Conservation (phyloP, 2,329 filamentous ascomycete genomes). For the Phialemoniopsis sp. region DNA sequence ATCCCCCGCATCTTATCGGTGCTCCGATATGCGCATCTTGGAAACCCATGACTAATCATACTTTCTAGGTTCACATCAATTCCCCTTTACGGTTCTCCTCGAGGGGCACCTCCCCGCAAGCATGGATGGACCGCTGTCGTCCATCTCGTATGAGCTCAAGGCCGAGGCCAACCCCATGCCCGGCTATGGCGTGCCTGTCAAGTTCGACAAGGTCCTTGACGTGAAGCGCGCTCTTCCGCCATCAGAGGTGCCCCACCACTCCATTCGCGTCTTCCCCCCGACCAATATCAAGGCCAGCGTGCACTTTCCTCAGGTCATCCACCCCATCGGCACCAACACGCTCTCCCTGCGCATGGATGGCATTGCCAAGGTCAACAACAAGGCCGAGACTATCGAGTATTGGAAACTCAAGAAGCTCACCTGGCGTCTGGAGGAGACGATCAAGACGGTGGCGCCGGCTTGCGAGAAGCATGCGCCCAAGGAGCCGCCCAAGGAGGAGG, state of each 20-base stretch:
- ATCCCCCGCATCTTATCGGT: not conserved
- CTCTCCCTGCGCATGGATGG: conserved; percentile 80
- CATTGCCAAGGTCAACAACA: conserved; percentile 68
- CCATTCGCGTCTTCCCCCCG: conserved; percentile 90
- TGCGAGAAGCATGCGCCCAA: conserved; percentile 71
- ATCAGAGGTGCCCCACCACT: conserved; percentile 78
- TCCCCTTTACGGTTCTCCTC: conserved; percentile 86
- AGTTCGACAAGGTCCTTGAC: conserved; percentile 62
- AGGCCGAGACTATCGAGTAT: conserved; percentile 66
- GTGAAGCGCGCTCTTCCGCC: conserved; percentile 74
- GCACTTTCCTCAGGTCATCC: conserved; percentile 76
- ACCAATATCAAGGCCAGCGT: conserved; percentile 89
- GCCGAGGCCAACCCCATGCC: conserved; percentile 60
- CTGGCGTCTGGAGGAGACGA: conserved; percentile 89
- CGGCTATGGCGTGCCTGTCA: conserved; percentile 45
- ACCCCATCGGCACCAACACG: conserved; percentile 79
- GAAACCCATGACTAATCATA: conserved; percentile 2
- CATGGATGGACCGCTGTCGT: conserved; percentile 68
- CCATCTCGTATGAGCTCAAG: conserved; percentile 74
- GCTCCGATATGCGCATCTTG: too few species aligned
- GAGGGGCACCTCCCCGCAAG: conserved; percentile 82
- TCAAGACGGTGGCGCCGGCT: conserved; percentile 73
- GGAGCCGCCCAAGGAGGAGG: conserved; percentile 31
- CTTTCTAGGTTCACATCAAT: conserved; percentile 60
- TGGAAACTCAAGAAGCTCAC: conserved; percentile 90